These are phyloP conservation scores for Datisca glomerata DNA, from an alignment of 306 rosid genomes.

Conservation along the genomic window DNA sequence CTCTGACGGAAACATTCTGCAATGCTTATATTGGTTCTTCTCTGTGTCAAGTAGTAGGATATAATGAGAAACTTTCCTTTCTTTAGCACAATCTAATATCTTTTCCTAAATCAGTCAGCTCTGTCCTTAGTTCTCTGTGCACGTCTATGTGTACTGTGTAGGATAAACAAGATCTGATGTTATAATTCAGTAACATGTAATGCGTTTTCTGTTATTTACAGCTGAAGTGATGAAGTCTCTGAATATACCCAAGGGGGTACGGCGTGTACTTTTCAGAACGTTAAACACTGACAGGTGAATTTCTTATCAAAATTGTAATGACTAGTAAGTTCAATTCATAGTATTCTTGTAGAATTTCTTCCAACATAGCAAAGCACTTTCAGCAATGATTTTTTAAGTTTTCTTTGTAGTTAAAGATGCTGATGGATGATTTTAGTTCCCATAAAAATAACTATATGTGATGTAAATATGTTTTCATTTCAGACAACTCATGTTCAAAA, in stretches of 20 bases:
- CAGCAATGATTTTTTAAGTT: background rate
- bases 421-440: background rate
- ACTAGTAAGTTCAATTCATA: no score
- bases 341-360: no score
- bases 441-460: conserved; percentile 1
- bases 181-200: no score
- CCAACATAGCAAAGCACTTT: background rate
- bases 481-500: conserved; percentile 66
- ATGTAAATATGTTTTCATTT: conserved; percentile 17
- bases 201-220: conserved; percentile 1
- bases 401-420: background rate
- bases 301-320: no score
- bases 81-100: no score
- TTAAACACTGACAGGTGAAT: conserved; percentile 16
- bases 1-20: background rate
- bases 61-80: no score
- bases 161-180: no score
- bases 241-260: conserved; percentile 19
- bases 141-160: background rate
- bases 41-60: no score
- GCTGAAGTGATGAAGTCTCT: conserved; percentile 24
- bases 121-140: no score
- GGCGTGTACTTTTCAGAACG: conserved; percentile 21
- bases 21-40: background rate
- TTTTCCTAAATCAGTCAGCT: no score